A percentile compares a stretch with the other conserved stretches of the same genome.
These are phyloP conservation scores for Plenodomus tracheiphilus DNA, from an alignment of 2,329 filamentous ascomycete species.

Conservation along the genomic window DNA sequence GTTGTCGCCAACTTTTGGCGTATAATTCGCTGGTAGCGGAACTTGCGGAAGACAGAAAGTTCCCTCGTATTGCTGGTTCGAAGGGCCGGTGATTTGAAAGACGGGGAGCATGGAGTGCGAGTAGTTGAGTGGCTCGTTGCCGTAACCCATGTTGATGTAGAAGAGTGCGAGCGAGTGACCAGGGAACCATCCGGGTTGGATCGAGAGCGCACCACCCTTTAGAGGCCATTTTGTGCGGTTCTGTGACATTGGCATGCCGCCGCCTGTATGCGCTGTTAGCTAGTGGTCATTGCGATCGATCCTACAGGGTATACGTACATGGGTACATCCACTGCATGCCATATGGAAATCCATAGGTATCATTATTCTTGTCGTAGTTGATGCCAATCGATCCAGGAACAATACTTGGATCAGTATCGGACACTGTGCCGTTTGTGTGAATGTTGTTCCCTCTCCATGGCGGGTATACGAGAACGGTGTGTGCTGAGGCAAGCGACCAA, in stretches of 20 bases:
- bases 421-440: constrained; percentile 68
- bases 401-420: constrained; percentile 41
- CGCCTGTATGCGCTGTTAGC: constrained; percentile 61
- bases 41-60: constrained; percentile 89
- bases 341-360: constrained; percentile 66
- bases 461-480: constrained; percentile 84
- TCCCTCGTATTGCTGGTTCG: constrained; percentile 82
- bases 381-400: constrained; percentile 51
- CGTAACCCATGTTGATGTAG: constrained; percentile 90
- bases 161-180: constrained; percentile 81
- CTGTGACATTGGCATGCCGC: constrained; percentile 72
- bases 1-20: constrained; percentile 77
- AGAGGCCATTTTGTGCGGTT: constrained; percentile 95
- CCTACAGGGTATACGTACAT: constrained; percentile 63
- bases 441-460: constrained; percentile 87
- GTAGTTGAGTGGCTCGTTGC: constrained; percentile 82
- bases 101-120: constrained; percentile 78
- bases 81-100: constrained; percentile 82
- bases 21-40: constrained; percentile 72
- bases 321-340: constrained; percentile 97
- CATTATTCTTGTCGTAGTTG: constrained; percentile 51
- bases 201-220: constrained; percentile 79
- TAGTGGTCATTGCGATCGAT: background rate
- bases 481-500: constrained; percentile 60
- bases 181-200: constrained; percentile 95